Evolutionary conservation across 208 protist genomes (phyloP).

Genomic region (Crithidia thermophila): DNA sequence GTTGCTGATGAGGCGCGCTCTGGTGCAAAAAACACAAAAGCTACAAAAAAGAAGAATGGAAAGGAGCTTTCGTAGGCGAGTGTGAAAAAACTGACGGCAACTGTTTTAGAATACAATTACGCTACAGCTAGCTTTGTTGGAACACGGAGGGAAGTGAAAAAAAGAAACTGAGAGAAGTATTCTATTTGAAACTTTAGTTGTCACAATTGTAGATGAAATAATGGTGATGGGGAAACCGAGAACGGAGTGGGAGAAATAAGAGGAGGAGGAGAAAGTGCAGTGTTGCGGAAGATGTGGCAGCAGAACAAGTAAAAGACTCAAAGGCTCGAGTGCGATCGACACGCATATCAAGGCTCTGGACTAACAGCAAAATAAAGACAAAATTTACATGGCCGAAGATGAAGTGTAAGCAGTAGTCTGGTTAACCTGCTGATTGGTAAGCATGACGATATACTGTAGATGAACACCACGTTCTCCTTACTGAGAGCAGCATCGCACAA

Average conservation of each 20-base stretch:
- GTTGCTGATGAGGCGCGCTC: neutral
- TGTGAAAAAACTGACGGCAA: neutral
- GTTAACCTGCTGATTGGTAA: too few relatives aligned
- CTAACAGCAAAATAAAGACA: too few relatives aligned
- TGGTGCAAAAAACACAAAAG: neutral
- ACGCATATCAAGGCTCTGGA: too few relatives aligned
- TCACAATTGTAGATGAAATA: too few relatives aligned
- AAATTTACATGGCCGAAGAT: too few relatives aligned
- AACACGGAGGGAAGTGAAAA: neutral
- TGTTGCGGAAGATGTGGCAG: neutral
- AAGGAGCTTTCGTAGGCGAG: neutral
- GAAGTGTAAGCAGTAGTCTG: too few relatives aligned
- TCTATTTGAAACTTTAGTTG: neutral
- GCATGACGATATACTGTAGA: too few relatives aligned
- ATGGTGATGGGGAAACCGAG: neutral
- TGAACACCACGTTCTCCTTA: too few relatives aligned
- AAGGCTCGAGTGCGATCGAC: too few relatives aligned
- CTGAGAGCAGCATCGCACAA: too few relatives aligned
- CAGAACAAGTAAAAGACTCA: too few relatives aligned
- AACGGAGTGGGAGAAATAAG: slow-evolving; percentile 3
- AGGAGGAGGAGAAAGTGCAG: neutral
- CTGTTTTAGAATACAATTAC: neutral
- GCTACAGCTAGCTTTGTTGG: neutral
- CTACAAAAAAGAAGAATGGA: neutral
- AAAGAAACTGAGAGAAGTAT: neutral